Evolutionary conservation across 1,139 yeast species (phyloP).

Genomic region (Geotrichum reessii): DNA sequence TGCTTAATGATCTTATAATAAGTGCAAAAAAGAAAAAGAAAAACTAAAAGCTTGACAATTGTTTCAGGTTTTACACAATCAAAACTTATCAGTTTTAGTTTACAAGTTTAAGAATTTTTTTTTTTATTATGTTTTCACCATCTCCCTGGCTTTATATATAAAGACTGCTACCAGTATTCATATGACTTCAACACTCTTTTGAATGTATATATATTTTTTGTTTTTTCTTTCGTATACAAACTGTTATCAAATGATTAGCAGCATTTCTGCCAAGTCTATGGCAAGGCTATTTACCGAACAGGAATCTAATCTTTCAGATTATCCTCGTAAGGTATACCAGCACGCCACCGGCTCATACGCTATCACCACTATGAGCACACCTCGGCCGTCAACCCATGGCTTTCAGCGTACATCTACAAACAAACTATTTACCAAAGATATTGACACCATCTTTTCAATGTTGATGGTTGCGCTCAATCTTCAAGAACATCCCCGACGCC

Average conservation of each 20-base stretch:
- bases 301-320: neutral
- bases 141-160: neutral
- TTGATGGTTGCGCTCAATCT: conserved; percentile 49
- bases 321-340: neutral
- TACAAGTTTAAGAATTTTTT: neutral
- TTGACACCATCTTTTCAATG: conserved; percentile 34
- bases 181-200: no score
- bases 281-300: neutral
- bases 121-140: no score
- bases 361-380: neutral
- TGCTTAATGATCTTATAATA: no score
- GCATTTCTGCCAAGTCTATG: neutral
- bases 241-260: no score
- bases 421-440: conserved; percentile 14
- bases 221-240: neutral
- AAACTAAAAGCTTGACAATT: neutral
- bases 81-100: neutral
- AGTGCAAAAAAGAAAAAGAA: neutral
- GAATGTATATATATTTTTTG: no score
- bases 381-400: neutral
- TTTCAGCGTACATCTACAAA: conserved; percentile 13
- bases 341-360: neutral
- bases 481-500: conserved; percentile 29
- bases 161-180: neutral
- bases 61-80: neutral